Evolutionary conservation across 2,329 filamentous ascomycete genomes (phyloP), one percentile per base, ranked within the genome.

Genomic region (Colletotrichum sp.): DNA sequence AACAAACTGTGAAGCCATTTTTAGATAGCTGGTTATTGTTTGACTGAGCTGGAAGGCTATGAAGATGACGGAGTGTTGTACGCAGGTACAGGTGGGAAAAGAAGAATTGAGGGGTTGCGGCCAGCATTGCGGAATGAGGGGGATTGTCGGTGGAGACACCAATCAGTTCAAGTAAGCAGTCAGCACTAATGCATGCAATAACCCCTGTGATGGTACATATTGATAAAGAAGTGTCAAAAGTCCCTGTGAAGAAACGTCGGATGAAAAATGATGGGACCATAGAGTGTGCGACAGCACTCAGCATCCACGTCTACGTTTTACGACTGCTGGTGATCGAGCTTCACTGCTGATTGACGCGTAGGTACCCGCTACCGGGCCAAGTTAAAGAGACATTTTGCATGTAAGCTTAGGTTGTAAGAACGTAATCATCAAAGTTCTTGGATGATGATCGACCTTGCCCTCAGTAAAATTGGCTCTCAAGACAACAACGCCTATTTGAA

Each of bases 1-100:
- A 12, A 90, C 84, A 49, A 93, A 59, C 12, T 72, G 67, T 77
- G 69, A 75, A 86, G 75, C 13, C 73, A 76, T 76, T 8, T n/a
- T 72, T 21, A 24, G 36, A 4, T 49, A 2, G 18, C 4, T 21
- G 18, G 3, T 7, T 21, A 4, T 49, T 3, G 44, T 12, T 49
- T 49, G 1, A 49, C 18, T 49, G 44, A 49, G 18, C 3, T 49
- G 8, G 18, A 49, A 12, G 44, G 44, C 18, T 49, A 10, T 49
- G 18, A n/a, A 21, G 18, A 49, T 49, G 5, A 49, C 44, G 18
- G 9, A 21, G 18, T 49, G 44, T 49, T 21, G 9, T 7, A 12
- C 9, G 18, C 5, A 12, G 44, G 3, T 49, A 1, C 18, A 21
- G 44, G 44, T 49, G 44, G 44, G 44, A 49, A 12, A 21, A 49